A percentile compares a stretch with the other conserved stretches of the same genome.
Evolutionary conservation across 805 yeast species (phyloP).

Genomic region (Geotrichum ghanense): DNA sequence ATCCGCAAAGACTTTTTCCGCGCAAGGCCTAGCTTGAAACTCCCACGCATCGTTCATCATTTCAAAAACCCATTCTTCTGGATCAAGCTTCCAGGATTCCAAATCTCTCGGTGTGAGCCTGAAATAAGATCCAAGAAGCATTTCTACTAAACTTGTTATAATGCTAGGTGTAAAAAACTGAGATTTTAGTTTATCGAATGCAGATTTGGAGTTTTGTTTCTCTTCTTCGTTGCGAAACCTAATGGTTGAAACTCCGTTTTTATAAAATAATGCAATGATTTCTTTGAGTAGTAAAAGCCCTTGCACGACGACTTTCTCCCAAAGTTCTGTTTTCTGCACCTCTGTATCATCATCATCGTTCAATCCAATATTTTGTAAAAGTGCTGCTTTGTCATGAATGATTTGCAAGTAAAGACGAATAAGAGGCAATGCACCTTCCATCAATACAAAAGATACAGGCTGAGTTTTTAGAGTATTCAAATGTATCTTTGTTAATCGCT

Average conservation of each 20-base stretch:
- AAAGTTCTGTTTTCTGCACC: constrained; percentile 46
- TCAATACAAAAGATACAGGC: constrained; percentile 59
- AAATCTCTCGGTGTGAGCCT: constrained; percentile 64
- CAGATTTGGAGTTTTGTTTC: constrained; percentile 47
- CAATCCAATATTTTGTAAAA: constrained; percentile 13
- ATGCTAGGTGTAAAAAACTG: constrained; percentile 50
- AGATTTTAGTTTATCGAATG: constrained; percentile 40
- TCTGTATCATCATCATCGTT: constrained; percentile 35
- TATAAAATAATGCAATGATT: constrained; percentile 48
- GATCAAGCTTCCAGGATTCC: constrained; percentile 73
- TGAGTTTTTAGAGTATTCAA: constrained; percentile 44
- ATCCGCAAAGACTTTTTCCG: constrained; percentile 74
- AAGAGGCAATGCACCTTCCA: constrained; percentile 53
- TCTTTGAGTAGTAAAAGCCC: constrained; percentile 51
- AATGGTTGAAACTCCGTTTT: constrained; percentile 51
- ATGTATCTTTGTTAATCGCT: constrained; percentile 67
- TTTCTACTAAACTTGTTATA: constrained; percentile 47
- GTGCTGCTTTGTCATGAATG: constrained; percentile 52
- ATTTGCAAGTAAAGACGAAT: constrained; percentile 49
- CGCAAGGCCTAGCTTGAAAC: constrained; percentile 73
- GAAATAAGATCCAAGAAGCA: constrained; percentile 63
- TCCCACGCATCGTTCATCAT: constrained; percentile 72
- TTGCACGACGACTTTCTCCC: constrained; percentile 61
- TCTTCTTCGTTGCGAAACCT: constrained; percentile 51
- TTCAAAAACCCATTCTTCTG: constrained; percentile 88